phyloP scores from a whole-genome alignment of 2,329 filamentous ascomycete genomes.

The Magnaporthiopsis rhizophila region DNA sequence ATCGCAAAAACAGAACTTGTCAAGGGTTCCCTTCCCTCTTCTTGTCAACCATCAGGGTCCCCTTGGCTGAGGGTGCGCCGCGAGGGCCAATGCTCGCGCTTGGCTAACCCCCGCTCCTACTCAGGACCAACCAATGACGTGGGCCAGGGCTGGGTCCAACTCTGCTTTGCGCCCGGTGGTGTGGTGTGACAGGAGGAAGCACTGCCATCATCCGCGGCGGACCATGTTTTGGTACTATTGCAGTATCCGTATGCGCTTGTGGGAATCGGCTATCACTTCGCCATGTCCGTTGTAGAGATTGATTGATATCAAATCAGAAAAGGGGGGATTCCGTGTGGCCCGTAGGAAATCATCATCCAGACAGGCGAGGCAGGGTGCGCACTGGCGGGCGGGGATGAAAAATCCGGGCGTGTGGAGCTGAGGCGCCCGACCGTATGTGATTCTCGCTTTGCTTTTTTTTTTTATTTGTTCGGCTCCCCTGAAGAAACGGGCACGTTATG shows the following conservation, averaged over 20 bases:
- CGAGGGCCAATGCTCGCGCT: slow-evolving; percentile 13
- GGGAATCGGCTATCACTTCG: not conserved
- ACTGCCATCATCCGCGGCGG: slow-evolving; percentile 2
- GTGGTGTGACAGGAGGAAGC: slow-evolving; percentile 10
- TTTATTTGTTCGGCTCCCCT: not conserved
- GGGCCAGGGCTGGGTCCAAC: slow-evolving; percentile 9
- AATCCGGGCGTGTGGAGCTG: not conserved
- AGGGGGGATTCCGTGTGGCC: not conserved
- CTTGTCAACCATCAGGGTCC: not conserved
- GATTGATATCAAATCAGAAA: not conserved
- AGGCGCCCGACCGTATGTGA: not conserved
- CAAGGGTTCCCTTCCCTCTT: not conserved
- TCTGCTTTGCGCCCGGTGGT: slow-evolving; percentile 9
- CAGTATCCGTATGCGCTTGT: not conserved
- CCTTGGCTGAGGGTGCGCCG: slow-evolving; percentile 19
- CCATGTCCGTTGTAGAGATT: not conserved
- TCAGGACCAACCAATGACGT: slow-evolving; percentile 12
- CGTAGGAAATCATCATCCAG: not conserved
- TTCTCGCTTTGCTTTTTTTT: not conserved
- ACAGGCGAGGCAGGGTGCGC: not conserved
- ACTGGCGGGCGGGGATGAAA: not conserved
- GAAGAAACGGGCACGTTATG: not conserved
- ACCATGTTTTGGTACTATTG: not conserved
- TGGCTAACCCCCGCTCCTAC: not conserved
- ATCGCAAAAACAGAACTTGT: not conserved